Evolutionary conservation across 176 grass and related monocot genomes (phyloP).

Genomic region (Raddia distichophylla): DNA sequence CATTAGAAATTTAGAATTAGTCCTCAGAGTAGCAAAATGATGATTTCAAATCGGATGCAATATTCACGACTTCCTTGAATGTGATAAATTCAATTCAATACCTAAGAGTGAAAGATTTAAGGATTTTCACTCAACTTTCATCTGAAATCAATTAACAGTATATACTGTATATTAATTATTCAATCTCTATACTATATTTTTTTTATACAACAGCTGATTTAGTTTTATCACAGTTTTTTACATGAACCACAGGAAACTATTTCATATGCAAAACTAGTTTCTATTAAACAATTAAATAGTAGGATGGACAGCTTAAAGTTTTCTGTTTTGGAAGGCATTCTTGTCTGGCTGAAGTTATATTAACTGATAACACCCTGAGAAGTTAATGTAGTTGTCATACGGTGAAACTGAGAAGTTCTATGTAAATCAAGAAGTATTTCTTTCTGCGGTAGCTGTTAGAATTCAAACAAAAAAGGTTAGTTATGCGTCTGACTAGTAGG

Average conservation of each 20-base stretch:
- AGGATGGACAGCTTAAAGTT: not conserved
- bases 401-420: not conserved
- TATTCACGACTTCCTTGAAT: not conserved
- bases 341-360: not conserved
- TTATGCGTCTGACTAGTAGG: not conserved
- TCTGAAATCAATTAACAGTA: not conserved
- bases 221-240: not conserved
- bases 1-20: not conserved
- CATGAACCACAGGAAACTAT: not conserved
- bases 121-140: not conserved
- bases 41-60: not conserved
- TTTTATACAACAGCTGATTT: not conserved
- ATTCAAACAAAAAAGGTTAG: not conserved
- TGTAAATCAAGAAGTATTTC: not conserved
- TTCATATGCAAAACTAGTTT: conserved; percentile 5
- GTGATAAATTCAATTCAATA: not conserved
- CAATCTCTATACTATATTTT: not conserved
- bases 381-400: not conserved
- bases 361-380: not conserved
- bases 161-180: not conserved
- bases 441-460: not conserved
- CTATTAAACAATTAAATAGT: not conserved
- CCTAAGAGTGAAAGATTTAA: not conserved
- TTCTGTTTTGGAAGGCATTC: not conserved
- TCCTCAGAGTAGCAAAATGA: not conserved